Percentiles rank a stretch among this genome's conserved stretches.
phyloP scores from a whole-genome alignment of 2,329 filamentous ascomycete species.

The Alternaria alternata region DNA sequence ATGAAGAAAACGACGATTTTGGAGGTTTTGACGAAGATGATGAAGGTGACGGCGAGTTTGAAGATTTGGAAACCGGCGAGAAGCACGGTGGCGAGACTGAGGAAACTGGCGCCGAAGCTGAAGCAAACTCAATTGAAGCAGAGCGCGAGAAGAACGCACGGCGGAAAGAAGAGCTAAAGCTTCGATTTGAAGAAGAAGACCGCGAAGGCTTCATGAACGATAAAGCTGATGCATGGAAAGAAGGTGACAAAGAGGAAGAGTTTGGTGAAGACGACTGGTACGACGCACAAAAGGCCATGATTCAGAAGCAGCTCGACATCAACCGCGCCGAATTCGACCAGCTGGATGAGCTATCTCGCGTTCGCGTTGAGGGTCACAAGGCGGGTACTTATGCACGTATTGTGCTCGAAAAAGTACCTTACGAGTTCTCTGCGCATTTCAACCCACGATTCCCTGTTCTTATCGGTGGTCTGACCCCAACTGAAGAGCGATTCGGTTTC shows the following conservation, averaged over 20 bases:
- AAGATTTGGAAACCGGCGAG: conserved; percentile 84
- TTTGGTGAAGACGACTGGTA: conserved; percentile 99
- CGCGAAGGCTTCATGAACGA: conserved; percentile 94
- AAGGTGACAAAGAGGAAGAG: conserved; percentile 73
- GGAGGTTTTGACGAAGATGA: conserved; percentile 67
- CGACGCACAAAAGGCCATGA: conserved; percentile 90
- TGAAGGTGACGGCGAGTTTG: conserved; percentile 79
- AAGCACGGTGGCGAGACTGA: conserved; percentile 56
- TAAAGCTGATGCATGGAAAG: conserved; percentile 77
- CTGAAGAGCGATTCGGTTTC: conserved; percentile 94
- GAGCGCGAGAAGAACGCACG: conserved; percentile 91
- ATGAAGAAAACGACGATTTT: conserved; percentile 62
- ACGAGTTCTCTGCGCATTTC: conserved; percentile 87
- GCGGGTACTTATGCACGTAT: conserved; percentile 94
- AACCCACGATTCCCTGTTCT: conserved; percentile 83
- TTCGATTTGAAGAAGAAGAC: conserved; percentile 97
- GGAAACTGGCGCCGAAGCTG: conserved; percentile 53
- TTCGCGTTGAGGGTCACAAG: conserved; percentile 86
- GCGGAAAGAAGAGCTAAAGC: conserved; percentile 91
- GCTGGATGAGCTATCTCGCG: conserved; percentile 83
- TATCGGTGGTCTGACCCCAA: conserved; percentile 88
- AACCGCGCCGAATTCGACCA: conserved; percentile 92
- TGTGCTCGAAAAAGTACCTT: conserved; percentile 86
- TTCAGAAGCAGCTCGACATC: conserved; percentile 96
- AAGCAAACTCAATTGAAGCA: conserved; percentile 71